Percentiles rank a stretch among this genome's conserved stretches.
Conservation (phyloP, 2,329 filamentous ascomycete genomes). For the Talaromyces sp. region DNA sequence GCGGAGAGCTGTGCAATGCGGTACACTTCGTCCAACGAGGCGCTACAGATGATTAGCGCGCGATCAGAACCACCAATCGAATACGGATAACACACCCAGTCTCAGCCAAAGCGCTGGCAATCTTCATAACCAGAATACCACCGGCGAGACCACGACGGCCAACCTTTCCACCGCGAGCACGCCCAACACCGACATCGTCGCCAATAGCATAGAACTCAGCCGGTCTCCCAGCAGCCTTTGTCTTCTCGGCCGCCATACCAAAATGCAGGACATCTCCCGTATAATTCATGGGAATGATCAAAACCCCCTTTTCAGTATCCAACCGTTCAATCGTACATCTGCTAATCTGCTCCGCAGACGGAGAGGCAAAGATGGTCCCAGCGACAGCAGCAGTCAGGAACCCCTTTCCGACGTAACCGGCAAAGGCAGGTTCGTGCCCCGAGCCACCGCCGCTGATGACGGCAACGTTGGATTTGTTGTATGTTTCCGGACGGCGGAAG, state of each 20-base stretch:
- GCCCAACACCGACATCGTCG: conserved; percentile 86
- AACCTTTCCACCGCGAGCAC: conserved; percentile 80
- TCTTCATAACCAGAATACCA: conserved; percentile 87
- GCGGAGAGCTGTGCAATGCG: conserved; percentile 67
- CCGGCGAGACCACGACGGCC: conserved; percentile 87
- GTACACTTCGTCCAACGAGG: conserved; percentile 65
- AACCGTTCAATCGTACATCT: conserved; percentile 70
- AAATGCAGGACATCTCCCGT: conserved; percentile 89
- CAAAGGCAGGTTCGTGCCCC: conserved; percentile 86
- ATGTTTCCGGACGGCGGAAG: conserved; percentile 62
- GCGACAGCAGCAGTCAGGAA: conserved; percentile 77
- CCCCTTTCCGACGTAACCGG: conserved; percentile 77
- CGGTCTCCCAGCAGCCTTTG: conserved; percentile 69
- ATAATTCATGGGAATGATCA: conserved; percentile 96
- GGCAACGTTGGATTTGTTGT: conserved; percentile 62
- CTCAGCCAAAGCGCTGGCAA: conserved; percentile 77
- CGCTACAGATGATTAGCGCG: conserved; percentile 26
- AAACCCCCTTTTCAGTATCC: conserved; percentile 66
- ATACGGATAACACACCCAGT: conserved; percentile 49
- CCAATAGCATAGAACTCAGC: conserved; percentile 89
- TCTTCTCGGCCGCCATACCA: conserved; percentile 89
- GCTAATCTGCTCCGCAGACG: conserved; percentile 76
- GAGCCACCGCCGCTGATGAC: conserved; percentile 84
- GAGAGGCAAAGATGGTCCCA: conserved; percentile 81
- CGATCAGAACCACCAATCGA: neutral